Evolutionary conservation across 345 rosid genomes (phyloP), one percentile per base, ranked within the genome.

Genomic region (Rhizophora apiculata): DNA sequence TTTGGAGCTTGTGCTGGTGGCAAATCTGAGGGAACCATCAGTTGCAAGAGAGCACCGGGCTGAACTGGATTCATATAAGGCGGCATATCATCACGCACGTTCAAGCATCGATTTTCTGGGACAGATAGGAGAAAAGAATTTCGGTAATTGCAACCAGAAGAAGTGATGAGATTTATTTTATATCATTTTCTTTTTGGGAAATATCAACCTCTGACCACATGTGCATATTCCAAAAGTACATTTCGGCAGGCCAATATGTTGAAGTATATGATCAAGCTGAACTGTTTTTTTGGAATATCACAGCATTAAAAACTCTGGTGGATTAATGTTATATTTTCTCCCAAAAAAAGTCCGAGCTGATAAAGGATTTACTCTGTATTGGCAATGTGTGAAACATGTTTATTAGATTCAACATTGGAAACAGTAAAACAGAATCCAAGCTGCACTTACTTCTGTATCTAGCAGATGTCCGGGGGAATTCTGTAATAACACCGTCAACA

Each of bases 1-100:
- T 43, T 72, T 49, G 96, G 97, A 46, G 97, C 90, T 80, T 80
- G 78, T 6, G 88, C 91, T 37, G 86, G 97, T 34, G 86, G 94
- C 81, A 77, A 15, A 51, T 51, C 64, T 1, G 0, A 13, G 70
- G 53, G 0, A 3, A 74, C n/a, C 51, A 91, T 24, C 56, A 84
- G 31, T 37, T 8, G 0, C 13, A 76, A 0, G 68, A 88, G 92
- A 71, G 68, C 10, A 59, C 86, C 95, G 4, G 96, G 87, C 80
- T 26, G 2, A 52, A 78, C 83, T 13, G 88, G 81, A 60, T 4
- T 36, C 98, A 91, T 94, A 85, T 84, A 89, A 29, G 53, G 0
- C 34, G 88, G 87, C 8, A 22, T 55, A 0, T 63, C 58, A 2
- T 54, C 8, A 3, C 74, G 78, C 75, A 43, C 2, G 18, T 39